Base-by-base conservation (phyloP, 306 rosid species). In the Mucuna pruriens region DNA sequence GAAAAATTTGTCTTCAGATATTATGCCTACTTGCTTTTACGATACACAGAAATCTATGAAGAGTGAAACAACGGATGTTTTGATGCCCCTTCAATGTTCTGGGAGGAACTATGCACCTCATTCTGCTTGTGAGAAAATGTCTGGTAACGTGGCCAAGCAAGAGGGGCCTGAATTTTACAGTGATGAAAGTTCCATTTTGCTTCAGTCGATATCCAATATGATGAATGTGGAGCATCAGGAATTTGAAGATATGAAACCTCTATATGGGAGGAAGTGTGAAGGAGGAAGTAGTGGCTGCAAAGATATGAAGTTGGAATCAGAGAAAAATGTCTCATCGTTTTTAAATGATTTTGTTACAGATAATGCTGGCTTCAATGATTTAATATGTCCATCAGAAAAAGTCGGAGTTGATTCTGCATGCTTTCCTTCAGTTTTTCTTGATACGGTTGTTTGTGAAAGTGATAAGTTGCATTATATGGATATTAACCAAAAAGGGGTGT, bases 251-350 rank as follows among this genome's bases (percentile, higher is more conserved):
- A 82, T 49, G 57, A 76, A 82, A 61, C 74, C 85, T 70, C 77
- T 60, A 61, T 80, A 85, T 75, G 81, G 64, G 76, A 84, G 77
- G 83, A 87, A 16, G 74, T 77, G 70, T 84, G 87, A 63, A 80
- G 90, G 80, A 54, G 90, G 78, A 79, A 88, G 78, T 68, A 85
- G 89, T 82, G 90, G 82, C 79, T 84, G 86, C 87, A 85, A 92
- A 82, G 80, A 85, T 85, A 70, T 40, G 71, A 70, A 61, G 48
- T 57, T 79, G 81, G 88, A 80, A 48, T 84, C 82, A 9, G 75
- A 75, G 51, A 78, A 79, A 45, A 84, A 69, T 40, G 55, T 49
- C 40, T 64, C 84, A 68, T 78, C 84, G 64, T 57, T 69, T 74
- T 75, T 64, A 29, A 74, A 70, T 26, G 84, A 79, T 61, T 75